Base-by-base conservation (phyloP, 805 yeast species). In the Scheffersomyces amazonensis region DNA sequence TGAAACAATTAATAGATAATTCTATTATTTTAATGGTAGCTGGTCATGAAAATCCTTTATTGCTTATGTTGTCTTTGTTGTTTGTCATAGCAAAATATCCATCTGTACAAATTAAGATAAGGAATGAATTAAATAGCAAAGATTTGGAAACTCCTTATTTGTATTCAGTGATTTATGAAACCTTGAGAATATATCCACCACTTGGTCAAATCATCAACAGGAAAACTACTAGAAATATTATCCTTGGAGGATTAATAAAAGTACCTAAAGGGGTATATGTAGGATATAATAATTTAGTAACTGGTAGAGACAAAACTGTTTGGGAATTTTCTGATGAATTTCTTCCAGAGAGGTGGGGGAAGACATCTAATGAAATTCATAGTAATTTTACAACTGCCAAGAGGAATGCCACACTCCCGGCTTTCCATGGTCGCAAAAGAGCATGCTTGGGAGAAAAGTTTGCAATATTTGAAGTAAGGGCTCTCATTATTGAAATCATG, bases 11-110 rank as follows among this genome's bases (percentile, higher is more conserved):
- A 37, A 54, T 63, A 2, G 83, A 79, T 48, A 79, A 79, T 52
- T 62, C 76, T 13, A 71, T 76, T 7, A 78, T 79, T 13, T 60
- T 76, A 3, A 53, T 78, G 48, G 74, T 79, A 32, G 84, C 84
- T 0, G 84, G 83, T 0, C 84, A 79, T 52, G 84, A 79, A 46
- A 79, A 79, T 43, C 84, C 84, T 0, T 78, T 76, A 42, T 49
- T 79, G 17, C 53, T 78, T 9, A 47, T 78, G 42, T 65, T 74
- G 1, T 73, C 80, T 0, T 48, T 72, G 5, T 44, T 78, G 1
- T 78, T 69, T 40, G 44, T 74, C 11, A 46, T 78, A 19, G 76
- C 74, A 1, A 78, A 76, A 41, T 36, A 69, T 44, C 56, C 55
- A 1, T 34, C 44, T 1, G 39, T 63, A 6, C 80, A 75, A 42